These are phyloP conservation scores for Colletotrichum somersetense DNA, from an alignment of 2,329 filamentous ascomycete genomes.

Conservation along the genomic window DNA sequence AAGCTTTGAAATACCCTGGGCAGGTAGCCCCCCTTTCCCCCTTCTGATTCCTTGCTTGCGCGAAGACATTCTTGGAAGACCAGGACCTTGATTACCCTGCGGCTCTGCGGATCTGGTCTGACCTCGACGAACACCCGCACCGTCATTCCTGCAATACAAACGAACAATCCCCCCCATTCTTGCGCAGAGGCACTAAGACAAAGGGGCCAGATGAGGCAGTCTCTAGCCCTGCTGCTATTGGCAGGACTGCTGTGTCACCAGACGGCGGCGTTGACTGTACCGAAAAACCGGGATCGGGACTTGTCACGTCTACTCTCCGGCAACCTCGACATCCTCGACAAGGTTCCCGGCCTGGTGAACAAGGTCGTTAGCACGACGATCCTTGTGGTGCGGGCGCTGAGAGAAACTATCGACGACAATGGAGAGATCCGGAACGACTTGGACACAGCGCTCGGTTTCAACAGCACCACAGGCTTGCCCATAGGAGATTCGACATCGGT, in stretches of 20 bases:
- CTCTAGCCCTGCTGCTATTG: conserved; percentile 14
- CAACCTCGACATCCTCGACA: conserved; percentile 37
- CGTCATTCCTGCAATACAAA: neutral
- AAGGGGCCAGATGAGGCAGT: conserved; percentile 29
- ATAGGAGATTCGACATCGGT: conserved; percentile 1
- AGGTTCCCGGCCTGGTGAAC: conserved; percentile 23
- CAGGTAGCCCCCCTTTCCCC: neutral
- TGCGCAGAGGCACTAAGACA: neutral
- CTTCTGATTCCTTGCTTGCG: neutral
- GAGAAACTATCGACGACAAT: conserved; percentile 38
- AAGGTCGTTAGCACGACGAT: conserved; percentile 37
- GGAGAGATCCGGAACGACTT: conserved; percentile 38
- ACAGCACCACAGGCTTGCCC: conserved; percentile 28
- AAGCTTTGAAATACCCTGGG: conserved; percentile 36
- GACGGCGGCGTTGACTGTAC: conserved; percentile 26
- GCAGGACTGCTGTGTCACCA: conserved; percentile 23
- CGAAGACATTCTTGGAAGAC: neutral
- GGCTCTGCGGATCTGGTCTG: conserved; percentile 17
- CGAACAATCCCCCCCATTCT: neutral
- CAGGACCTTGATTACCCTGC: conserved; percentile 1
- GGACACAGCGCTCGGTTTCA: conserved; percentile 24
- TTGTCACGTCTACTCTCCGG: conserved; percentile 31
- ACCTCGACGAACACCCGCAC: neutral
- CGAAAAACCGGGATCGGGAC: conserved; percentile 18
- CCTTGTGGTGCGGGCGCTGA: conserved; percentile 38